These are phyloP conservation scores for Boletus rubroflammeus DNA, from an alignment of 768 basidiomycete genomes.

Conservation along the genomic window DNA sequence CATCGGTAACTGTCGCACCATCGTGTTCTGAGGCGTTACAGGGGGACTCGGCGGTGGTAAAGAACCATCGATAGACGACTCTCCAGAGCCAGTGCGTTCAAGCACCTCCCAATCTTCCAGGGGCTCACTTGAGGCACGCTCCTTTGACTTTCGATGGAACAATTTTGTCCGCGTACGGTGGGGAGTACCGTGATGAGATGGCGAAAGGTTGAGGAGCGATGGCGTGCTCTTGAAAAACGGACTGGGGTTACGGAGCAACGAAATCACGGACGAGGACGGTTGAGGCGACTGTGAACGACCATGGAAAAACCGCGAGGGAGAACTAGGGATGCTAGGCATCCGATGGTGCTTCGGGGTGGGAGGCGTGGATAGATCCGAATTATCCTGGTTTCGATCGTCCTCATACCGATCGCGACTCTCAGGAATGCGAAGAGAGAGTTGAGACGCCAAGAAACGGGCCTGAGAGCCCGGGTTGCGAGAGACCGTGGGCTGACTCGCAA, in stretches of 20 bases:
- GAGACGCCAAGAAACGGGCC: conserved; percentile 33
- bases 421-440: conserved; percentile 32
- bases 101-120: conserved; percentile 34
- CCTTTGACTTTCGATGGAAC: conserved; percentile 34
- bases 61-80: conserved; percentile 24
- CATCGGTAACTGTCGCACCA: conserved; percentile 15
- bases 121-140: conserved; percentile 32
- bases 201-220: conserved; percentile 29
- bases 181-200: conserved; percentile 30
- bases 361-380: conserved; percentile 32
- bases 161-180: conserved; percentile 30
- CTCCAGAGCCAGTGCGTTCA: conserved; percentile 27
- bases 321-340: conserved; percentile 29
- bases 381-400: conserved; percentile 30
- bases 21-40: conserved; percentile 18
- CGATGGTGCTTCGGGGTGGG: conserved; percentile 32
- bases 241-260: conserved; percentile 32
- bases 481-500: conserved; percentile 28
- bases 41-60: conserved; percentile 20
- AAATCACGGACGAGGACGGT: conserved; percentile 34
- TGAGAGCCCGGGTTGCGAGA: conserved; percentile 26
- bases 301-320: conserved; percentile 32
- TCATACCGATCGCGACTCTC: conserved; percentile 32
- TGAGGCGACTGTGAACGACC: conserved; percentile 31
- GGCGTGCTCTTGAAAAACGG: conserved; percentile 35